Percentiles rank a stretch among this genome's conserved stretches.
Evolutionary conservation across 768 basidiomycete genomes (phyloP).

Genomic region (Suillus sp.): DNA sequence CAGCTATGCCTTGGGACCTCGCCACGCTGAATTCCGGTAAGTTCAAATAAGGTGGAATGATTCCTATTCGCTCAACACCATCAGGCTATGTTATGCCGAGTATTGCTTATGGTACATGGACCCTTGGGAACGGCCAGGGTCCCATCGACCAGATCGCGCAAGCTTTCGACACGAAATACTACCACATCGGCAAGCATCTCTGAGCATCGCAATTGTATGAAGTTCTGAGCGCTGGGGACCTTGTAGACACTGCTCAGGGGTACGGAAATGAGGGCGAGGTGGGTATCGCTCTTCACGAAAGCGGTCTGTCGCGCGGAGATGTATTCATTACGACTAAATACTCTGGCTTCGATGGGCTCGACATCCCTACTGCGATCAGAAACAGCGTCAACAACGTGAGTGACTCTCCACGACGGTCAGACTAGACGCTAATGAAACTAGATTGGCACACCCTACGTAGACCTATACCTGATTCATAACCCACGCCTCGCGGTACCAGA

Average conservation of each 20-base stretch:
- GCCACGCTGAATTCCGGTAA: constrained; percentile 62
- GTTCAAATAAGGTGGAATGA: constrained; percentile 14
- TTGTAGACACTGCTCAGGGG: constrained; percentile 57
- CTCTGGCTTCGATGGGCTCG: constrained; percentile 51
- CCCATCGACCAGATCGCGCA: constrained; percentile 59
- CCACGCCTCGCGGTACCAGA: constrained; percentile 57
- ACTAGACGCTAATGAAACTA: constrained; percentile 24
- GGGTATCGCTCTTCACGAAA: constrained; percentile 41
- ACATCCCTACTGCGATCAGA: constrained; percentile 55
- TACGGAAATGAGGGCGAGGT: constrained; percentile 65
- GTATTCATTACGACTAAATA: constrained; percentile 71
- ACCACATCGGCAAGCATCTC: constrained; percentile 54
- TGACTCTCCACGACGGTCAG: constrained; percentile 2
- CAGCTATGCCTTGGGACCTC: constrained; percentile 59
- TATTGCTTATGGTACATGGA: constrained; percentile 70
- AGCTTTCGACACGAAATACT: constrained; percentile 61
- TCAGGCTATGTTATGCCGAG: constrained; percentile 47
- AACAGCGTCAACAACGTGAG: constrained; percentile 59
- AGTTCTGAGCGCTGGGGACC: neutral
- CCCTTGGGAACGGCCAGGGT: constrained; percentile 56
- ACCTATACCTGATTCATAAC: constrained; percentile 71
- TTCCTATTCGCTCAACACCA: neutral
- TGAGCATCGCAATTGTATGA: neutral
- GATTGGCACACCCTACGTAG: constrained; percentile 66
- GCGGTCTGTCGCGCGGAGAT: constrained; percentile 55